Evolutionary conservation across 2,329 filamentous ascomycete genomes (phyloP).

Genomic region (Phialophora chinensis): DNA sequence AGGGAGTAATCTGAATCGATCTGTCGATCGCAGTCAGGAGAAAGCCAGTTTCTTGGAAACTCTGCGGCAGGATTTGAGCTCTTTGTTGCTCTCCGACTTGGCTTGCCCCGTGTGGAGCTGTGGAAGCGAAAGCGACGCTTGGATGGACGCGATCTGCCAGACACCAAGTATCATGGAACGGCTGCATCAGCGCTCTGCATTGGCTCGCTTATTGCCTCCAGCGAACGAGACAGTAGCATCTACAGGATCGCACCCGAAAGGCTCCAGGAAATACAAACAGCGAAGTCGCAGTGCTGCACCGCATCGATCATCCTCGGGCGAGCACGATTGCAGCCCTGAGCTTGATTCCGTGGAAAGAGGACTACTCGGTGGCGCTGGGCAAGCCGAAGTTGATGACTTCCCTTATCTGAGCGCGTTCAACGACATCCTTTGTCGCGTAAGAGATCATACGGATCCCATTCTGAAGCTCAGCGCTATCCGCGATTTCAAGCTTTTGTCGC

Average conservation of each 20-base stretch:
- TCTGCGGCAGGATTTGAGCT: conserved; percentile 78
- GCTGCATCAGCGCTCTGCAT: conserved; percentile 36
- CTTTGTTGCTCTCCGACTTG: conserved; percentile 85
- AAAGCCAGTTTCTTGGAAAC: conserved; percentile 80
- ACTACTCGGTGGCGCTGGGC: neutral
- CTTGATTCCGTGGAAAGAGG: conserved; percentile 11
- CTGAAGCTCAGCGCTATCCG: conserved; percentile 82
- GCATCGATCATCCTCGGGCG: neutral
- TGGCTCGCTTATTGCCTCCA: conserved; percentile 45
- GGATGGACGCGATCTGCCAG: conserved; percentile 72
- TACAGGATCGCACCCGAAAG: conserved; percentile 3
- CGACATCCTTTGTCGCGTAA: conserved; percentile 80
- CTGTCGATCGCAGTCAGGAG: conserved; percentile 66
- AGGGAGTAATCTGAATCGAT: conserved; percentile 25
- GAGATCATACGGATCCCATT: conserved; percentile 85
- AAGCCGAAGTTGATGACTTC: conserved; percentile 9
- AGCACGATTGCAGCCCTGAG: neutral
- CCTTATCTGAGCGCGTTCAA: conserved; percentile 31
- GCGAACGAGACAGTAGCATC: neutral
- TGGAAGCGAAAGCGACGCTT: conserved; percentile 90
- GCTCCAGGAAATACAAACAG: neutral
- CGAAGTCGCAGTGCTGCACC: conserved; percentile 28
- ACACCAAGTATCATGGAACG: conserved; percentile 62
- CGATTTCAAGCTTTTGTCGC: conserved; percentile 81
- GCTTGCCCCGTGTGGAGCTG: conserved; percentile 83